These are phyloP conservation scores for Ceratobasidium sp. DNA, from an alignment of 1,284 basidiomycete genomes.

Conservation along the genomic window DNA sequence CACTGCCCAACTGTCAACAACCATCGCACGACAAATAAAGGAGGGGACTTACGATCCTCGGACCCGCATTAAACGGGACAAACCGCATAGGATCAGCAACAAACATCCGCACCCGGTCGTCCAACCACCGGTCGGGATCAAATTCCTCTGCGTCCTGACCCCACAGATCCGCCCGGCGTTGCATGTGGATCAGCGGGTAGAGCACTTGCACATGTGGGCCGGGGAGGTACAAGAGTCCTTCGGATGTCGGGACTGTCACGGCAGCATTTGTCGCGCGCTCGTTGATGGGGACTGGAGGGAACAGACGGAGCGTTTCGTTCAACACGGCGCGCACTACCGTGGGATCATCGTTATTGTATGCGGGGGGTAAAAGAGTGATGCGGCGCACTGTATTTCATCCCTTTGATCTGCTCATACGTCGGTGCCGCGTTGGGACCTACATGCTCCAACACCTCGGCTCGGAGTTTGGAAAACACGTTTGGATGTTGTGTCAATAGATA, in stretches of 20 bases:
- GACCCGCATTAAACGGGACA: constrained; percentile 48
- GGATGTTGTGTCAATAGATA: constrained; percentile 56
- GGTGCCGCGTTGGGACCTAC: constrained; percentile 42
- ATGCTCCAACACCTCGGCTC: constrained; percentile 47
- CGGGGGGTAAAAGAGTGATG: not conserved
- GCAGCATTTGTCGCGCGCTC: constrained; percentile 7
- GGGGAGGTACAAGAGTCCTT: constrained; percentile 16
- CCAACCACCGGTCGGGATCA: constrained; percentile 48
- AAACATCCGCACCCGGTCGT: constrained; percentile 53
- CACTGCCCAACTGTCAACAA: not conserved
- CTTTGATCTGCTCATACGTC: constrained; percentile 48
- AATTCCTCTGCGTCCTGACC: constrained; percentile 46
- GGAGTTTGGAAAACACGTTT: constrained; percentile 48
- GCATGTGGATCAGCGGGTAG: constrained; percentile 8
- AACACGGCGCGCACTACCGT: constrained; percentile 25
- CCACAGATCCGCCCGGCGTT: constrained; percentile 43
- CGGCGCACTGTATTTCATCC: constrained; percentile 47
- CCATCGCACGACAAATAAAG: not conserved
- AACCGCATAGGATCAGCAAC: constrained; percentile 47
- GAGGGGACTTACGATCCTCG: constrained; percentile 43
- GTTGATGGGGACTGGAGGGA: constrained; percentile 42
- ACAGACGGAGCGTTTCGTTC: constrained; percentile 47
- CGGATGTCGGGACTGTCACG: not conserved
- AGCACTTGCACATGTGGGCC: constrained; percentile 1
- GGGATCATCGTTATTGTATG: not conserved